A percentile compares a stretch with the other conserved stretches of the same genome.
phyloP scores from a whole-genome alignment of 2,329 filamentous ascomycete genomes.

The Didymosphaeria variabile region DNA sequence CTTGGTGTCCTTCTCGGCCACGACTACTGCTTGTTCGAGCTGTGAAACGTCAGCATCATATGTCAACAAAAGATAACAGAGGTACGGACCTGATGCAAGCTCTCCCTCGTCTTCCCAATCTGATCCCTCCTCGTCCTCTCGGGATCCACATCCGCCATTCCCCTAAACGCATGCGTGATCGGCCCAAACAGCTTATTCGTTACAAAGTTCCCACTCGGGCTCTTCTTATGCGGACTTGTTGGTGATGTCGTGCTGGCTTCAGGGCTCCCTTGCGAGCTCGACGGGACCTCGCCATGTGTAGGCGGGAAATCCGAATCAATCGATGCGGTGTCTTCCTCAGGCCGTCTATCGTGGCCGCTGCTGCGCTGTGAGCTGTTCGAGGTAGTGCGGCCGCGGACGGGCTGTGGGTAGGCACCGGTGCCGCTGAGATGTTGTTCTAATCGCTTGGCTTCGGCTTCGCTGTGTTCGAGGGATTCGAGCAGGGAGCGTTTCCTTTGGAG shows the following conservation, averaged over 20 bases:
- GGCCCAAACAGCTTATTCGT: slow-evolving; percentile 93
- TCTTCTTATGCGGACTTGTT: slow-evolving; percentile 73
- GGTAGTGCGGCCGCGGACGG: slow-evolving; percentile 73
- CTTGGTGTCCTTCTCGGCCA: slow-evolving; percentile 89
- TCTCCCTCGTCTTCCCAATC: slow-evolving; percentile 95
- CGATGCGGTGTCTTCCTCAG: slow-evolving; percentile 80
- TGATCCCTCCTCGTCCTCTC: slow-evolving; percentile 91
- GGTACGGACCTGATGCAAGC: slow-evolving; percentile 66
- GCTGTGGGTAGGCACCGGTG: slow-evolving; percentile 66
- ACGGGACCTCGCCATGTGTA: slow-evolving; percentile 78
- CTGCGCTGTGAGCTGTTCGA: slow-evolving; percentile 62
- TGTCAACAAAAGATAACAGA: background rate
- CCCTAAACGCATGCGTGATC: slow-evolving; percentile 93
- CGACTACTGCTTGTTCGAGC: slow-evolving; percentile 89
- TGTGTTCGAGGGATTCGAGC: slow-evolving; percentile 89
- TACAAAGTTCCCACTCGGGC: slow-evolving; percentile 82
- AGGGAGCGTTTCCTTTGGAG: slow-evolving; percentile 84
- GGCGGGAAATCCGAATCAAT: slow-evolving; percentile 97
- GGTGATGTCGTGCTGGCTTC: slow-evolving; percentile 36
- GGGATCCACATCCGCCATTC: slow-evolving; percentile 94
- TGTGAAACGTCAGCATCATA: slow-evolving; percentile 53
- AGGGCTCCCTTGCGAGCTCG: slow-evolving; percentile 76
- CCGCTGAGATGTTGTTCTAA: slow-evolving; percentile 91
- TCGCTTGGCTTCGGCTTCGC: slow-evolving; percentile 89
- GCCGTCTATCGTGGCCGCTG: slow-evolving; percentile 50